Evolutionary conservation across 2,329 filamentous ascomycete genomes (phyloP), one percentile per base, ranked within the genome.

Genomic region (Mycosphaerelloides madeirae): DNA sequence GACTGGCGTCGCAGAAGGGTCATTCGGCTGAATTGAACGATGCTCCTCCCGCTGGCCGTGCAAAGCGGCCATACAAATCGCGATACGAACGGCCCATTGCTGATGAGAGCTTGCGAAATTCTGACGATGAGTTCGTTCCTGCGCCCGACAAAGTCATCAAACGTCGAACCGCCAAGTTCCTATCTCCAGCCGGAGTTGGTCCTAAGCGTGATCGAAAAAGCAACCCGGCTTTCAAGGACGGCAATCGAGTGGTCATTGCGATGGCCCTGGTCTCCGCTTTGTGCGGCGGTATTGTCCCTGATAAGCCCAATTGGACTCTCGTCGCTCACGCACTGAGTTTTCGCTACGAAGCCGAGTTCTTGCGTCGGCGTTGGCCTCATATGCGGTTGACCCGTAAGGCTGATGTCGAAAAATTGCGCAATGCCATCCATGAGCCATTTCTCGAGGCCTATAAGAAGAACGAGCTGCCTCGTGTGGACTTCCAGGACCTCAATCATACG

Each of bases 361-460:
- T 67, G 16, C 66, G 66, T 38, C 61, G 64, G 18, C 59, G 66
- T 12, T 72, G 68, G 68, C 45, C 44, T 6, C 62, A 46, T 37
- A 48, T 45, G 50, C 62, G 44, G 28, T 51, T 52, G 5, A 48
- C 42, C 35, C 52, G 54, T 11, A 46, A 43, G 13, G 43, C 32
- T 2, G 51, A 56, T 13, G 53, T 60, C 29, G 68, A 77, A 3
- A 74, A 75, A 31, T 59, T 85, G 34, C 80, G 78, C 4, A 68
- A 73, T 5, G 76, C 79, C 37, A 87, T 91, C 51, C 81, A 85
- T 55, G 70, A 77, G 13, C 73, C 71, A 6, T 87, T 86, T 54
- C 66, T 87, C 5, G 65, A 72, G 36, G 84, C 84, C 0, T 87
- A 88, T 53, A 77, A 81, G 52, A 72, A 70, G 1, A 75, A 76